A percentile compares a stretch with the other conserved stretches of the same genome.
Conservation (phyloP, 306 rosid species). For the Senna tora region DNA sequence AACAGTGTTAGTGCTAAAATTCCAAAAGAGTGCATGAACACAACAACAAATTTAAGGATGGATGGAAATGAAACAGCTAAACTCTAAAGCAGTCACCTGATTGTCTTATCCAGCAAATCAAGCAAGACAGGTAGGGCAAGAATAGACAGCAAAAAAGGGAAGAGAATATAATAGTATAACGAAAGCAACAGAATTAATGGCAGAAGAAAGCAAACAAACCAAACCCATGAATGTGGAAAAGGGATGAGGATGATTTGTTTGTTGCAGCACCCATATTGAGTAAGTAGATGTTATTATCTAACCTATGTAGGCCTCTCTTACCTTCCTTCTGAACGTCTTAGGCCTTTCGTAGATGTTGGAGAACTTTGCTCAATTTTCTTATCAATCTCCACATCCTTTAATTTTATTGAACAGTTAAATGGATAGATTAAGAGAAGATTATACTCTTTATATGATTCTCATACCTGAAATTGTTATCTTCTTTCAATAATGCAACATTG, state of each 20-base stretch:
- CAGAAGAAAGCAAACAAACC: slow-evolving; percentile 4
- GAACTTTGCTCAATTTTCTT: neutral
- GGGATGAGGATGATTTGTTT: neutral
- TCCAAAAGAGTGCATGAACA: neutral
- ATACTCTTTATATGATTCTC: neutral
- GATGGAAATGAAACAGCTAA: neutral
- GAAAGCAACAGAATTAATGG: neutral
- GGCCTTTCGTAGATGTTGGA: neutral
- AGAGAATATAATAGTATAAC: neutral
- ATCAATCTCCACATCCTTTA: neutral
- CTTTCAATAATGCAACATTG: neutral
- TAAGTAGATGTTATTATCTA: neutral
- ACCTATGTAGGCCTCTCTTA: neutral
- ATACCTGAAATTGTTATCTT: neutral
- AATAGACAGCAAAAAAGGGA: neutral
- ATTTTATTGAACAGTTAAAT: neutral
- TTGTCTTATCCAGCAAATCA: neutral
- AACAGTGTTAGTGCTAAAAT: neutral
- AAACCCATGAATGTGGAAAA: neutral
- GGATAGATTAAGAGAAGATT: neutral
- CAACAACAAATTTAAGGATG: neutral
- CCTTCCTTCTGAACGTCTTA: neutral
- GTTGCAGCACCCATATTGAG: neutral
- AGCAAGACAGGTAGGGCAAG: neutral
- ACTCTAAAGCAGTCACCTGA: slow-evolving; percentile 7